Base-by-base conservation (phyloP, 2,329 filamentous ascomycete species). In the Alternaria gaisen region DNA sequence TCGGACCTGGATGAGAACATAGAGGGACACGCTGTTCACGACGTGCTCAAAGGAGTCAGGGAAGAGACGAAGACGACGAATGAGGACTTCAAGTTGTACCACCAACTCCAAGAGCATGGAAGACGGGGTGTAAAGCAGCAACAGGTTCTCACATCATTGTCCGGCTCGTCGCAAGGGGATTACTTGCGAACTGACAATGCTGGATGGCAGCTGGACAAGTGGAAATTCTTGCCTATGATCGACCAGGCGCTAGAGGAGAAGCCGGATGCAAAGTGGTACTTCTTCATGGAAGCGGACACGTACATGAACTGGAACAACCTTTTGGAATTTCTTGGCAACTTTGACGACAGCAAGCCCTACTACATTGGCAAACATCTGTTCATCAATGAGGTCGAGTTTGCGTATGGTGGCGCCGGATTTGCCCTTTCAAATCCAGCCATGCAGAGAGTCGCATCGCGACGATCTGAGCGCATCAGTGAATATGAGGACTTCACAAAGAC, bases 1-100 rank as follows among this genome's bases (percentile, higher is more conserved):
- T 88, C 86, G 42, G 87, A 89, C 70, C 83, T 84, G 61, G 84
- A 85, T 40, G 86, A 88, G 70, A 79, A 81, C 84, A 66, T 81
- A 76, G 52, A 85, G 81, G 60, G 80, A 79, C 56, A 81, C 76
- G 77, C 84, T 62, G 83, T 87, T 68, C 82, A 83, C 53, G 70
- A 79, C 53, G 72, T 77, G n/a, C 76, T 87, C n/a, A 77, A 76
- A 40, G 78, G 80, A 30, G 80, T 87, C 60, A 77, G 69, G 28
- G 68, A 76, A 30, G 56, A 64, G 26, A 72, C 76, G 75, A 71
- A 72, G 73, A 68, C 74, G 9, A 75, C 77, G 28, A 76, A 84
- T 50, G 76, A 81, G 3, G 85, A 87, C 63, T 87, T 87, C 68
- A 76, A 82, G 58, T 79, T 86, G 51, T 86, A 87, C 72, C 82